phyloP scores from a whole-genome alignment of 768 basidiomycete genomes.

The Pisolithus tinctorius region DNA sequence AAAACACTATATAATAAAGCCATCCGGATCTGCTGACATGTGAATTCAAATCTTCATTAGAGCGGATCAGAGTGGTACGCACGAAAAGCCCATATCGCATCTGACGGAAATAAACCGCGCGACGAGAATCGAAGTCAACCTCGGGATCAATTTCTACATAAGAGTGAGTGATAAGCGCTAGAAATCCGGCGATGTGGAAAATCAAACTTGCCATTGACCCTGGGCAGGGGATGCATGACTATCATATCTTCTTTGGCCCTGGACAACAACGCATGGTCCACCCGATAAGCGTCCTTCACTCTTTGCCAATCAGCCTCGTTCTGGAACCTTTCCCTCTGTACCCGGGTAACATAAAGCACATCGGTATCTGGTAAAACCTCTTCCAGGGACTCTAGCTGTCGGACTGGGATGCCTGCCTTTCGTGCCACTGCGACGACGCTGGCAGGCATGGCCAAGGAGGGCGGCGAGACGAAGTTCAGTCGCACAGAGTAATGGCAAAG shows the following conservation, averaged over 20 bases:
- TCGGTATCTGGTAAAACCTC: constrained; percentile 90
- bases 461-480: constrained; percentile 92
- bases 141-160: constrained; percentile 91
- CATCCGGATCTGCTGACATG: constrained; percentile 57
- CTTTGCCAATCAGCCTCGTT: constrained; percentile 78
- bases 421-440: constrained; percentile 77
- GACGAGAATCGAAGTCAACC: constrained; percentile 91
- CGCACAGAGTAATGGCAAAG: constrained; percentile 89
- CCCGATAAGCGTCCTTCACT: constrained; percentile 87
- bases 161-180: constrained; percentile 7
- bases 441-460: constrained; percentile 82
- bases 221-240: constrained; percentile 97
- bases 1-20: constrained; percentile 69
- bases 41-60: neutral
- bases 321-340: constrained; percentile 92
- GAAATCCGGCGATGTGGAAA: neutral
- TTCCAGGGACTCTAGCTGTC: constrained; percentile 81
- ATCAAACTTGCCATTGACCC: constrained; percentile 66
- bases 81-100: constrained; percentile 98
- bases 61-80: constrained; percentile 31
- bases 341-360: constrained; percentile 92
- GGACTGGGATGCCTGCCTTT: constrained; percentile 73
- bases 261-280: constrained; percentile 91
- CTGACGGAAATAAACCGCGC: constrained; percentile 96
- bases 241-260: constrained; percentile 96